Percentiles rank a stretch among this genome's conserved stretches.
phyloP scores from a whole-genome alignment of 371 early-diverging fungal species.

The Haplosporangium sp. region DNA sequence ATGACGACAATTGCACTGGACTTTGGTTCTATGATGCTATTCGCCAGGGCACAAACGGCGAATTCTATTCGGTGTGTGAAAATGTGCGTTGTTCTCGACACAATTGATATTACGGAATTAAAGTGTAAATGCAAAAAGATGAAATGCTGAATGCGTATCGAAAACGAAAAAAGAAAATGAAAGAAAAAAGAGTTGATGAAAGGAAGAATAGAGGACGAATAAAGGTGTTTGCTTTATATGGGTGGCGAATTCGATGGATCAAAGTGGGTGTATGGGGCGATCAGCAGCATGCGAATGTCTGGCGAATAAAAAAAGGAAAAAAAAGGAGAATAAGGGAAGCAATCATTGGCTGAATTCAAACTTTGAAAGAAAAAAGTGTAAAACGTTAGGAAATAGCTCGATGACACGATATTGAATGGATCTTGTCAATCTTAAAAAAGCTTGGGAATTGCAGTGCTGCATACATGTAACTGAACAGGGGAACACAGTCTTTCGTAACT shows the following conservation, averaged over 20 bases:
- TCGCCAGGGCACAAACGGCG: background rate
- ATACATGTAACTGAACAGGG: slow-evolving; percentile 1
- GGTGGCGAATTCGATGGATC: background rate
- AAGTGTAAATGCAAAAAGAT: slow-evolving; percentile 3
- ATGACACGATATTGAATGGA: slow-evolving; percentile 46
- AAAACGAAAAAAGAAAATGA: background rate
- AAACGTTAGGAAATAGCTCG: slow-evolving; percentile 10
- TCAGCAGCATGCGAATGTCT: background rate
- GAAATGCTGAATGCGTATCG: background rate
- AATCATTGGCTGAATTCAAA: slow-evolving; percentile 3
- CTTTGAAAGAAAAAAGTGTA: background rate
- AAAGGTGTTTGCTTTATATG: background rate
- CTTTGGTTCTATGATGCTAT: slow-evolving; percentile 24
- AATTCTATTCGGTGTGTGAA: background rate
- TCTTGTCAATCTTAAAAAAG: slow-evolving; percentile 16
- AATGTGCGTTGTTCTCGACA: background rate
- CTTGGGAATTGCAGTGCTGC: background rate
- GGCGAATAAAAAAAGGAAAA: slow-evolving; percentile 1
- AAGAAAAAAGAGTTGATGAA: background rate
- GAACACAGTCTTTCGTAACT: background rate
- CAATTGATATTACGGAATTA: background rate
- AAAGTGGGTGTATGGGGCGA: background rate
- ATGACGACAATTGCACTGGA: slow-evolving; percentile 18
- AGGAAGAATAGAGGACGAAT: slow-evolving; percentile 5
- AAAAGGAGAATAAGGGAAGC: background rate